A percentile compares a stretch with the other conserved stretches of the same genome.
These are phyloP conservation scores for Medicago lupulina DNA, from an alignment of 306 rosid species.

Conservation along the genomic window DNA sequence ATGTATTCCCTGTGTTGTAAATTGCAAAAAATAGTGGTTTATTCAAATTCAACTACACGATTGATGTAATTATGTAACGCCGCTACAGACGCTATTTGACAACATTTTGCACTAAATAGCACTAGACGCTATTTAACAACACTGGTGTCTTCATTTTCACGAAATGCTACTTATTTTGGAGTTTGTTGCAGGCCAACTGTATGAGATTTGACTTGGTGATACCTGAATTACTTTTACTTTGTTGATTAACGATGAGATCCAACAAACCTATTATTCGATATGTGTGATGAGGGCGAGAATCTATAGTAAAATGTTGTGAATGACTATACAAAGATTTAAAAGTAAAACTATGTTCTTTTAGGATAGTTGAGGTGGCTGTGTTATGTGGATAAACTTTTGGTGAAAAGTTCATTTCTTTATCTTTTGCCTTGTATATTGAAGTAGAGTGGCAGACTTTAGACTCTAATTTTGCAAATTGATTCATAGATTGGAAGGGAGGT, in stretches of 20 bases:
- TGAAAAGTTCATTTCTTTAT: slow-evolving; percentile 8
- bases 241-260: background rate
- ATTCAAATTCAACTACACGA: no score
- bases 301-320: background rate
- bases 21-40: background rate
- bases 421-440: background rate
- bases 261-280: background rate
- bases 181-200: no score
- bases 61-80: no score
- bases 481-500: slow-evolving; percentile 84
- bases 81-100: background rate
- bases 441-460: slow-evolving; percentile 1
- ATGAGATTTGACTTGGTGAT: background rate
- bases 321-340: background rate
- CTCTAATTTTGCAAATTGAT: background rate
- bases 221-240: background rate
- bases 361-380: slow-evolving; percentile 16
- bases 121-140: no score
- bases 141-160: no score
- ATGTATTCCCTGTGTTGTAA: slow-evolving; percentile 11
- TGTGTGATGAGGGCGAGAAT: background rate
- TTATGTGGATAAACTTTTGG: slow-evolving; percentile 10
- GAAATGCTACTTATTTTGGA: no score
- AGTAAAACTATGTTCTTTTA: background rate
- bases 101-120: background rate